Evolutionary conservation across 176 grass and related monocot species (phyloP), one percentile per base, ranked within the genome.

Genomic region (Eremochloa ophiuroides): DNA sequence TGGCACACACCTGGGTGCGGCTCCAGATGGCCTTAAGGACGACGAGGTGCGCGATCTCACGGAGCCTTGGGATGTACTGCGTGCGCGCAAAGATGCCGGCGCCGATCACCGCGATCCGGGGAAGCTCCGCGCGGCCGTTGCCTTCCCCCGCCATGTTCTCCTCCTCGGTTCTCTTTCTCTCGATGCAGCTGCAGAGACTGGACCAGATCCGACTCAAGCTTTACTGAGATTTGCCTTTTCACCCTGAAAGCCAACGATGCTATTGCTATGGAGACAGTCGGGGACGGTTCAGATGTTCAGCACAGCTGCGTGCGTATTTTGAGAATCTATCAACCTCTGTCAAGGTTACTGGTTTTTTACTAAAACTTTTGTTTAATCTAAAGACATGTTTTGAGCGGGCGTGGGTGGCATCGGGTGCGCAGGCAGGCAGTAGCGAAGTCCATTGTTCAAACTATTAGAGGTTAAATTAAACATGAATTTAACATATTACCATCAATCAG

Each of bases 21-120:
- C 95, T 98, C 95, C 95, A 98, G 84, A 98, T 89, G 48, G 88
- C 47, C 88, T 91, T 93, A 62, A 98, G 65, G 77, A 89, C 42
- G 48, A 91, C 86, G 79, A 89, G 79, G 82, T 91, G 86, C 58
- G 95, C 66, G 78, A 98, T 83, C 78, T 98, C 95, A 55, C 90
- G 87, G 74, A 98, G 85, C 84, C 95, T 89, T 74, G 90, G 92
- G 78, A 95, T 91, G 78, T 95, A 98, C 77, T 95, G 95, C 13
- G 95, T 95, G 27, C 95, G 92, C 6, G 72, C 95, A 59, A 98
- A 98, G 90, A 86, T 93, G 30, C 92, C 92, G 28, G 92, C 95
- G 28, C 92, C 95, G 69, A 91, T 23, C 75, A 98, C 68, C 10
- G 95, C 92, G 74, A 98, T 95, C 60, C 74, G 78, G 23, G 92